Conservation (phyloP, 208 protist genomes). For the Sergeia podlipaevii region DNA sequence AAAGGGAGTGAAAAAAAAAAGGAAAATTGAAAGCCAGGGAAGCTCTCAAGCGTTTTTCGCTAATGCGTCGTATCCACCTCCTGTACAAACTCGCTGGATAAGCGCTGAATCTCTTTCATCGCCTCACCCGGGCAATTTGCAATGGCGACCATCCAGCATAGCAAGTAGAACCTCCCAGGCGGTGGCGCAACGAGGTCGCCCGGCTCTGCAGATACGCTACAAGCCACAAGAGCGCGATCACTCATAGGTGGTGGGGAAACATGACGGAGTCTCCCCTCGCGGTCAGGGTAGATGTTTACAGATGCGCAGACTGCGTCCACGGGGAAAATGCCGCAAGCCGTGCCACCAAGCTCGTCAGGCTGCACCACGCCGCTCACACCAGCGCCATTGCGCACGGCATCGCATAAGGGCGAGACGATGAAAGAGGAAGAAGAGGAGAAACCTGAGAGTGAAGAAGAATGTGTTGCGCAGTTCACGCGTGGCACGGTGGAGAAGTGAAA, state of each 20-base stretch:
- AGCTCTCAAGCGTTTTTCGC: background rate
- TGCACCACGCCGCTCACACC: background rate
- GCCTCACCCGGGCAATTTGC: constrained; percentile 23
- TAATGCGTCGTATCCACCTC: constrained; percentile 16
- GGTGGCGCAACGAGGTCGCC: constrained; percentile 52
- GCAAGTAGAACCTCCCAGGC: constrained; percentile 38
- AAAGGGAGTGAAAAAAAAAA: constrained; percentile 11
- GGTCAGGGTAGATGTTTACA: constrained; percentile 59
- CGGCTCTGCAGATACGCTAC: constrained; percentile 31
- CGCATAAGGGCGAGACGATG: background rate
- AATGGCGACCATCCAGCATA: constrained; percentile 71
- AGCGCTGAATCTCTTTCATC: constrained; percentile 18
- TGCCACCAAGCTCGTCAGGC: constrained; percentile 15
- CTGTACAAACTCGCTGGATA: constrained; percentile 38
- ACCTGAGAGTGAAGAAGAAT: background rate
- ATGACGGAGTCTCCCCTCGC: constrained; percentile 28
- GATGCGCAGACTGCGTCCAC: constrained; percentile 37
- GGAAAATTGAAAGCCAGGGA: constrained; percentile 10
- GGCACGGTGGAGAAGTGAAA: no score
- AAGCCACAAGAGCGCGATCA: constrained; percentile 45
- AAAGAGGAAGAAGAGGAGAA: background rate
- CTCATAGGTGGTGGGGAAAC: constrained; percentile 4
- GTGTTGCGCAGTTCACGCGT: background rate
- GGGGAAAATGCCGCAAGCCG: constrained; percentile 26
- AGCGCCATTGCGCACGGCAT: constrained; percentile 8